Evolutionary conservation across 495 filamentous ascomycete species (phyloP), one percentile per base, ranked within the genome.

Genomic region (Penicillium angulare): DNA sequence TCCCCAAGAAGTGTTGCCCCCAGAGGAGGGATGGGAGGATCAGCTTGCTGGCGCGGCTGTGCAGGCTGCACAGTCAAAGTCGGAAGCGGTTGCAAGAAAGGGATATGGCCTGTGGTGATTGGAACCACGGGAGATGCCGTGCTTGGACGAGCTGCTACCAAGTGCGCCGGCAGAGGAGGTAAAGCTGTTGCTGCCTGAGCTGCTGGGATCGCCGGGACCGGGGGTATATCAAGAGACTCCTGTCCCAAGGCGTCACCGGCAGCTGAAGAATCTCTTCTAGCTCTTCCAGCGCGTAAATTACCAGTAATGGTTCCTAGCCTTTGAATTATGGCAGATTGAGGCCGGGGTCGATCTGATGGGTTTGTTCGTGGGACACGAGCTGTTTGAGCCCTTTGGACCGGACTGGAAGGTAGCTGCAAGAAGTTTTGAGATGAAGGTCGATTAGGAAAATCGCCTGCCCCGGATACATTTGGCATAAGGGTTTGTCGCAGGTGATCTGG

Each of bases 401-500:
- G 34, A 8, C 20, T 21, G 16, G 3, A 6, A 6, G 38, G 12
- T 41, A 13, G 21, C 5, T 17, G 5, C n/a, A 7, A 35, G 3
- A 15, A 2, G n/a, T 35, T 35, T 3, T 13, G 33, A 16, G 36
- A 20, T 12, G 36, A 39, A 24, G 2, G 29, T 24, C 52, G 52
- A 15, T 33, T 40, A 34, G 40, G 42, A 8, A 12, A 27, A 40
- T 52, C 29, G 9, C 5, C 13, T 9, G 38, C 6, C 12, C 18
- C 21, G 10, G 58, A 54, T 16, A 40, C 24, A 8, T 56, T 57
- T 18, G 71, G 64, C 43, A 71, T 63, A 47, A 75, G 60, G 3
- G 63, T 59, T 32, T 64, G 55, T 29, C 63, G 62, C n/a, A 84
- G 67, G 46, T 78, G 68, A 9, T 81, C 78, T 39, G 81, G 80